phyloP scores from a whole-genome alignment of 805 yeast species.

The Pichia cabralensis region DNA sequence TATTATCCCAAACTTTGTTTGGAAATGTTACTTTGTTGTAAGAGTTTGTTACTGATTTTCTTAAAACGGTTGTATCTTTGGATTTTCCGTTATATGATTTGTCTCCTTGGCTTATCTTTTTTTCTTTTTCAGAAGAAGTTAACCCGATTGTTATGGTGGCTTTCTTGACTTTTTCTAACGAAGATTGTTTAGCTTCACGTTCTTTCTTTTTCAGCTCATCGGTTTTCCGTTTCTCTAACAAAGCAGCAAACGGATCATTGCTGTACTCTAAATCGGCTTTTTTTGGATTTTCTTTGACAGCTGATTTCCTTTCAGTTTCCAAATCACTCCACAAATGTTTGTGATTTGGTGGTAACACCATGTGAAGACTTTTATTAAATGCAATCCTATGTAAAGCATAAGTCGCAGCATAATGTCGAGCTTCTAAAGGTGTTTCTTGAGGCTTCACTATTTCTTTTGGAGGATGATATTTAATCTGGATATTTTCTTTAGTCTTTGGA shows the following conservation, averaged over 20 bases:
- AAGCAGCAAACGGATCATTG: constrained; percentile 67
- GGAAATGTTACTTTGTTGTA: constrained; percentile 26
- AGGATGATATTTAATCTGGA: constrained; percentile 47
- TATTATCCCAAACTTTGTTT: constrained; percentile 58
- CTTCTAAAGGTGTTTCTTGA: constrained; percentile 78
- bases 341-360: constrained; percentile 81
- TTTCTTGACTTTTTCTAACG: constrained; percentile 40
- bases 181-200: constrained; percentile 33
- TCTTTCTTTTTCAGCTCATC: constrained; percentile 38
- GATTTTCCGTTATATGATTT: constrained; percentile 1
- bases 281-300: constrained; percentile 35
- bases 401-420: constrained; percentile 85
- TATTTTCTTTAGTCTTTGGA: constrained; percentile 67
- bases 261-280: constrained; percentile 46
- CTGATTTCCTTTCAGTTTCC: constrained; percentile 46
- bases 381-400: constrained; percentile 74
- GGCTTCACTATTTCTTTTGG: constrained; percentile 42
- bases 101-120: too few relatives aligned
- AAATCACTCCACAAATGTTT: constrained; percentile 68
- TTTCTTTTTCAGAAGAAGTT: background rate
- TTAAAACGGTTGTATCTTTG: background rate
- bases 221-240: constrained; percentile 44
- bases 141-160: constrained; percentile 31
- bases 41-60: background rate
- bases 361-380: constrained; percentile 70